Evolutionary conservation across 2,329 filamentous ascomycete genomes (phyloP).

Genomic region (Alternaria burnsii): DNA sequence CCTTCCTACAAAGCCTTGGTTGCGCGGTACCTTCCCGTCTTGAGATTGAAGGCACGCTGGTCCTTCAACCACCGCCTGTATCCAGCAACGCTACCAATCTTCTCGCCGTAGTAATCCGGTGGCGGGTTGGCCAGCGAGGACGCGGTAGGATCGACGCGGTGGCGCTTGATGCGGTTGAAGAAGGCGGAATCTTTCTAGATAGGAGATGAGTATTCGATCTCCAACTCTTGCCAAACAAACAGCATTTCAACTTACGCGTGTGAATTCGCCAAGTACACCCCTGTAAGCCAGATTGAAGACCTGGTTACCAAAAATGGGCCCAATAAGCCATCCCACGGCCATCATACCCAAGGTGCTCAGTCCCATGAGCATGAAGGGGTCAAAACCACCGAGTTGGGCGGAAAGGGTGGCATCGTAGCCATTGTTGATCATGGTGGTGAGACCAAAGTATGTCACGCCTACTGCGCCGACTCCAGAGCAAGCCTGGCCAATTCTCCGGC

Average conservation of each 20-base stretch:
- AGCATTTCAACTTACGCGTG: conserved; percentile 60
- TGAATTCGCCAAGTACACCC: conserved; percentile 75
- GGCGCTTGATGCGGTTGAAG: conserved; percentile 88
- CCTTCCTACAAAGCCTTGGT: conserved; percentile 18
- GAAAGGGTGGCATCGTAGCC: conserved; percentile 72
- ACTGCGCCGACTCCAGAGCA: conserved; percentile 75
- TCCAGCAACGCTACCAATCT: conserved; percentile 90
- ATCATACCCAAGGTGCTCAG: conserved; percentile 79
- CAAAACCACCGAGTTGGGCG: conserved; percentile 81
- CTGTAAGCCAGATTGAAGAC: conserved; percentile 81
- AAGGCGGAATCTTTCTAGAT: conserved; percentile 92
- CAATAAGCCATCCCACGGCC: conserved; percentile 86
- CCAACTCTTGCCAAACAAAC: conserved; percentile 3
- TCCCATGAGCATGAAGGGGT: conserved; percentile 86
- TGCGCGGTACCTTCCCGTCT: conserved; percentile 69
- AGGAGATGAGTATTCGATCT: conserved; percentile 41
- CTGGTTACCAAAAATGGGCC: conserved; percentile 81
- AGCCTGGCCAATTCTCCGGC: conserved; percentile 81
- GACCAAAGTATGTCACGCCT: conserved; percentile 68
- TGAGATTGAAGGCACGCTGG: conserved; percentile 89
- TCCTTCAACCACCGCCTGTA: conserved; percentile 98
- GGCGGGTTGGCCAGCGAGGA: conserved; percentile 93
- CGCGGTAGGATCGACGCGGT: conserved; percentile 88
- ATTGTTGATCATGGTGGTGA: conserved; percentile 72
- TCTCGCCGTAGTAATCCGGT: conserved; percentile 98